Evolutionary conservation across 768 basidiomycete species (phyloP).

Genomic region (Suillus paluster): DNA sequence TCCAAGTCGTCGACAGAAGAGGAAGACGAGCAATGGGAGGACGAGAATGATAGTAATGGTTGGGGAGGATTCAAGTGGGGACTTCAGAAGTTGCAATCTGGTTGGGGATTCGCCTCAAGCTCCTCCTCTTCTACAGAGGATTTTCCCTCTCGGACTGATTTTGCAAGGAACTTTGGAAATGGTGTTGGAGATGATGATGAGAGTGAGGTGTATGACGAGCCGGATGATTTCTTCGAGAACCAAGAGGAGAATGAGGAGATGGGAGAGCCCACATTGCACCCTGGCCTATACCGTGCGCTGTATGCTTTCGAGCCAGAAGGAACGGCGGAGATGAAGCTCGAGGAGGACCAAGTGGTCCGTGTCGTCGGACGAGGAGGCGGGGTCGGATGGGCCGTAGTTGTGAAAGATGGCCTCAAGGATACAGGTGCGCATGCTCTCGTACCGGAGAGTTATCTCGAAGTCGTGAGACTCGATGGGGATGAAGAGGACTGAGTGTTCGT

Average conservation of each 20-base stretch:
- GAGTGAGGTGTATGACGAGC: constrained; percentile 35
- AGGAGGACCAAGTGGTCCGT: constrained; percentile 74
- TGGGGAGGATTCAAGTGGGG: constrained; percentile 48
- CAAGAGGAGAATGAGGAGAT: constrained; percentile 27
- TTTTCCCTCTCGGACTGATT: constrained; percentile 46
- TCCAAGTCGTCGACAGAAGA: constrained; percentile 24
- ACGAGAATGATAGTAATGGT: constrained; percentile 33
- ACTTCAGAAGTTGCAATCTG: constrained; percentile 41
- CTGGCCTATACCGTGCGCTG: constrained; percentile 77
- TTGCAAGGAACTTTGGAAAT: constrained; percentile 51
- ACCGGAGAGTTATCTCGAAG: constrained; percentile 78
- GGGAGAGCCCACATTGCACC: constrained; percentile 47
- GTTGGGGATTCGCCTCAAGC: constrained; percentile 37
- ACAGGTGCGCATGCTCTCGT: constrained; percentile 68
- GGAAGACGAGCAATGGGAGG: constrained; percentile 25
- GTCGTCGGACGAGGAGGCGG: constrained; percentile 79
- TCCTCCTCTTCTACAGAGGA: constrained; percentile 12
- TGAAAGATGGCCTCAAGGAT: constrained; percentile 43
- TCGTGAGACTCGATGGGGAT: constrained; percentile 44
- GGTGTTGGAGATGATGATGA: constrained; percentile 31
- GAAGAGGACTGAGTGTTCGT: constrained; percentile 16
- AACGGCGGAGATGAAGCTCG: constrained; percentile 80
- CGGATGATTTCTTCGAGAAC: constrained; percentile 33
- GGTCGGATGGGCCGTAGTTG: constrained; percentile 80
- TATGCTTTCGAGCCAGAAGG: constrained; percentile 83